Evolutionary conservation across 2,329 filamentous ascomycete genomes (phyloP).

Genomic region (Aureobasidium sp.): DNA sequence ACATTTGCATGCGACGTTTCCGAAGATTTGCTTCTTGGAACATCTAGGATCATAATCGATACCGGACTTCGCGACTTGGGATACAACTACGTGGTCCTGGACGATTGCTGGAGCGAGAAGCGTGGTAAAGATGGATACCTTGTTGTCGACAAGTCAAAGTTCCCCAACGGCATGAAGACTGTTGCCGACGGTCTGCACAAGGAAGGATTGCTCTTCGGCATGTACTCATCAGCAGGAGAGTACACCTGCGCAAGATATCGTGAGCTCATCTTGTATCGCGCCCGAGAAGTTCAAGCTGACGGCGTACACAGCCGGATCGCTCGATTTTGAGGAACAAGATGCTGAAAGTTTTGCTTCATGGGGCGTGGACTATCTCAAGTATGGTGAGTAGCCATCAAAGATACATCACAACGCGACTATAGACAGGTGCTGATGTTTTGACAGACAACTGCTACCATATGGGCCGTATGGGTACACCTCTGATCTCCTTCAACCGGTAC

Average conservation of each 20-base stretch:
- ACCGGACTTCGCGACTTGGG: slow-evolving; percentile 41
- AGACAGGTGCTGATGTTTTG: not conserved
- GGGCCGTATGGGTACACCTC: not conserved
- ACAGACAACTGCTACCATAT: not conserved
- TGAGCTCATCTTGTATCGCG: not conserved
- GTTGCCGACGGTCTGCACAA: slow-evolving; percentile 42
- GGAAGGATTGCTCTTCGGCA: slow-evolving; percentile 44
- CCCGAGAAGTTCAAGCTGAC: not conserved
- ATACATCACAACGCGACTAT: not conserved
- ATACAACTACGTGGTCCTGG: slow-evolving; percentile 45
- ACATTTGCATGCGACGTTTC: slow-evolving; percentile 42
- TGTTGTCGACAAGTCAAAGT: slow-evolving; percentile 31
- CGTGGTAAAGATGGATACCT: slow-evolving; percentile 38
- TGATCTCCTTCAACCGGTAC: not conserved
- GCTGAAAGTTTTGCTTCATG: slow-evolving; percentile 38
- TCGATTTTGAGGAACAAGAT: slow-evolving; percentile 46
- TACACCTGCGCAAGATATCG: slow-evolving; percentile 32
- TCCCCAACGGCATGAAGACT: slow-evolving; percentile 41
- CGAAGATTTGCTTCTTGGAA: slow-evolving; percentile 38
- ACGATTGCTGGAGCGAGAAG: slow-evolving; percentile 46
- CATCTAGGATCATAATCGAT: slow-evolving; percentile 38
- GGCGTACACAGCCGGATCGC: slow-evolving; percentile 28
- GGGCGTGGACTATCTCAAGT: not conserved
- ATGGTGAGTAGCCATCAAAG: not conserved
- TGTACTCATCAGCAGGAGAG: slow-evolving; percentile 43